A percentile compares a stretch with the other conserved stretches of the same genome.
These are phyloP conservation scores for Candida sp. DNA, from an alignment of 1,139 yeast genomes.

Conservation along the genomic window DNA sequence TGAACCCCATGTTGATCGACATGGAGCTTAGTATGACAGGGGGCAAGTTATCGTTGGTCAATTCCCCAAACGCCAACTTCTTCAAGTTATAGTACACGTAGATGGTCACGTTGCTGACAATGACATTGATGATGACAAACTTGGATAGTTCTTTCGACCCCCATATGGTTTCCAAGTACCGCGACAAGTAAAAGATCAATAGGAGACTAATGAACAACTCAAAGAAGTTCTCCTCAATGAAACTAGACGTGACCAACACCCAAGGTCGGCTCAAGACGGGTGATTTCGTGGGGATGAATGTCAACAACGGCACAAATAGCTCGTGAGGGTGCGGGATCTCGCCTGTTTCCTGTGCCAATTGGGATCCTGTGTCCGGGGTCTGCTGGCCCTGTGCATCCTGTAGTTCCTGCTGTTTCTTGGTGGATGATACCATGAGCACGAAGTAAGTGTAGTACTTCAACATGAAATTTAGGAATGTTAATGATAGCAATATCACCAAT, in stretches of 20 bases:
- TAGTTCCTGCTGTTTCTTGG: constrained; percentile 19
- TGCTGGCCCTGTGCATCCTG: neutral
- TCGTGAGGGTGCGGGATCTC: constrained; percentile 47
- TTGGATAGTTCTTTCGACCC: constrained; percentile 36
- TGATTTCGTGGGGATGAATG: constrained; percentile 43
- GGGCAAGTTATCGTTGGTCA: constrained; percentile 32
- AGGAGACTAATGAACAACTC: constrained; percentile 29
- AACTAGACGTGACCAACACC: constrained; percentile 39
- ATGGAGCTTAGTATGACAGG: constrained; percentile 42
- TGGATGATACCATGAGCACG: constrained; percentile 33
- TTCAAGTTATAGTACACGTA: constrained; percentile 40
- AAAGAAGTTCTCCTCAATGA: constrained; percentile 38
- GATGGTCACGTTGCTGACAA: constrained; percentile 36
- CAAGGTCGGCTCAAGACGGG: constrained; percentile 42
- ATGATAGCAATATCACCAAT: constrained; percentile 34
- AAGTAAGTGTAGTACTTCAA: constrained; percentile 37
- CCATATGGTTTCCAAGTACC: constrained; percentile 44
- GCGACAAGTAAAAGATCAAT: constrained; percentile 38
- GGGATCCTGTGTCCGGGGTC: neutral
- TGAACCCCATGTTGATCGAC: constrained; percentile 43
- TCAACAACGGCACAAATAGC: constrained; percentile 41
- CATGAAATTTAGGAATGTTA: constrained; percentile 30
- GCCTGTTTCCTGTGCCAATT: constrained; percentile 36
- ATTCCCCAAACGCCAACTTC: constrained; percentile 23
- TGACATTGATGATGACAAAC: constrained; percentile 26